Evolutionary conservation across 768 basidiomycete species (phyloP).

Genomic region (Pleurotus platypus): DNA sequence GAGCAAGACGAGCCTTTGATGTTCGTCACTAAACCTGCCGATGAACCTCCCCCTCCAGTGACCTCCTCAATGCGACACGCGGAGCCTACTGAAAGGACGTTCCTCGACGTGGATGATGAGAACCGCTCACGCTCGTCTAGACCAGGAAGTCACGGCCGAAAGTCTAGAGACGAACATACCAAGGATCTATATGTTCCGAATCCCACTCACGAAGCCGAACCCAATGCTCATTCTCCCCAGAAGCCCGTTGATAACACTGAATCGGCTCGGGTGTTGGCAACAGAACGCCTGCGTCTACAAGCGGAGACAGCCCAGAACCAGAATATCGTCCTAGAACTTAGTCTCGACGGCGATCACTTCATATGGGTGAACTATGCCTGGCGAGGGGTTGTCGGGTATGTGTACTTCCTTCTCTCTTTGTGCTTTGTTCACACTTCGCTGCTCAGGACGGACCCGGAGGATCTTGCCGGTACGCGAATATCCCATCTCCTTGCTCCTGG

Average conservation of each 20-base stretch:
- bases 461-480: conserved; percentile 74
- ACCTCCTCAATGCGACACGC: conserved; percentile 33
- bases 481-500: conserved; percentile 75
- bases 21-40: conserved; percentile 90
- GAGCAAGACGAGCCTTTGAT: conserved; percentile 88
- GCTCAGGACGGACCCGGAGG: conserved; percentile 76
- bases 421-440: conserved; percentile 9
- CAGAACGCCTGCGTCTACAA: conserved; percentile 82
- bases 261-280: conserved; percentile 81
- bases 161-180: conserved; percentile 54
- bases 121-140: conserved; percentile 44
- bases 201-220: conserved; percentile 28
- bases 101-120: conserved; percentile 52
- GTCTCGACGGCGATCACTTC: conserved; percentile 90
- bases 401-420: conserved; percentile 2
- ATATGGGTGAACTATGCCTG: conserved; percentile 97
- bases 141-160: conserved; percentile 47
- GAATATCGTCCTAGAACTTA: conserved; percentile 94
- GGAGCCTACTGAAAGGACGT: conserved; percentile 41
- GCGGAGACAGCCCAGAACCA: conserved; percentile 95
- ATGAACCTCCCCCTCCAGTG: conserved; percentile 40
- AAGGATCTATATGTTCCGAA: conserved; percentile 41
- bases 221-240: conserved; percentile 29
- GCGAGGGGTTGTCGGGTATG: conserved; percentile 87
- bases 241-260: conserved; percentile 60